Base-by-base conservation (phyloP, 495 filamentous ascomycete genomes). In the Penicillium pulvis region DNA sequence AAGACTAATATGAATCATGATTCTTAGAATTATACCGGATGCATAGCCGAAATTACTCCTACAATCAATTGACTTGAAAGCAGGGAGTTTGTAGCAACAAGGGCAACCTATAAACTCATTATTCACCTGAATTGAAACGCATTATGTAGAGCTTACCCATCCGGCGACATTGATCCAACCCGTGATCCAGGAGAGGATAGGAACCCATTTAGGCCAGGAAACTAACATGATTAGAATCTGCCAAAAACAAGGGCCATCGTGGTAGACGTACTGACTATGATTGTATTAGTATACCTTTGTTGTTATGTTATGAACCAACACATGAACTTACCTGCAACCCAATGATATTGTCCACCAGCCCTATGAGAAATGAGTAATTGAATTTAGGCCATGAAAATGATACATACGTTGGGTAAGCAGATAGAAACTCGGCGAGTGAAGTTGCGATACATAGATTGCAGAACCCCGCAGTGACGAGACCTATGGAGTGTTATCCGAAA, bases 91-190 rank as follows among this genome's bases (percentile, higher is more conserved):
- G 75, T 77, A 0, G 76, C 76, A 0, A 79, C 75, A 7, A 80
- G 66, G 2, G 77, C 75, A 47, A 90, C 82, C 87, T 87, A 83
- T 11, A 10, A n/a, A 36, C 10, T 24, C 10, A 36, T 64, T 43
- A 62, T 41, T 33, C 8, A 7, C 14, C 24, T 3, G 12, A 6
- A 35, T 28, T 24, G 30, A 57, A 10, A 0, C 20, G 23, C 5
- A 17, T 17, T 17, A 16, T 14, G 52, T 3, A 62, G 31, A 16
- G 42, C 71, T 48, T 59, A 89, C 86, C 87, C 87, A 90, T 26
- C 86, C 88, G 14, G 83, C 82, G 3, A 86, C 81, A 65, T 88
- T 90, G 59, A 90, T 84, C 87, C 88, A 90, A 1, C 87, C 87
- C 1, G 85, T 88, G n/a, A 85, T 77, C 81, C 84, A 90, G 10